phyloP scores from a whole-genome alignment of 2,329 filamentous ascomycete species.

The Sporothrix mexicana region DNA sequence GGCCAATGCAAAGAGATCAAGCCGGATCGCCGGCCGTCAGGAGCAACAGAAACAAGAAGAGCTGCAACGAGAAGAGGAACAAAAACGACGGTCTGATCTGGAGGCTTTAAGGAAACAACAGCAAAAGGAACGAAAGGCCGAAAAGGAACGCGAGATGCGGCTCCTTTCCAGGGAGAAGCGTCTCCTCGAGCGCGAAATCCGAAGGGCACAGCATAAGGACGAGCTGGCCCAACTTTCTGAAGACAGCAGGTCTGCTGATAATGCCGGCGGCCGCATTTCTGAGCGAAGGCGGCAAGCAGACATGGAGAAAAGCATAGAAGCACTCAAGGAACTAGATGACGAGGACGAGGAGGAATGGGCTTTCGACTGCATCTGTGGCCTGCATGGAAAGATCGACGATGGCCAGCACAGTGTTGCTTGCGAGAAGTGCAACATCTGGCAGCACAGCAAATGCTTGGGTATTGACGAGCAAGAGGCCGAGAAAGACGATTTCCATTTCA shows the following conservation, averaged over 20 bases:
- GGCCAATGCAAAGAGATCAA: slow-evolving; percentile 92
- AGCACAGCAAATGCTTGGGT: slow-evolving; percentile 90
- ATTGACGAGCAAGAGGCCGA: slow-evolving; percentile 82
- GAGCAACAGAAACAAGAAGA: slow-evolving; percentile 80
- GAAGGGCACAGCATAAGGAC: slow-evolving; percentile 82
- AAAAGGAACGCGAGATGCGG: slow-evolving; percentile 77
- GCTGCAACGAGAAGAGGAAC: slow-evolving; percentile 71
- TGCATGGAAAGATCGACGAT: slow-evolving; percentile 91
- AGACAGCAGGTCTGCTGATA: slow-evolving; percentile 67
- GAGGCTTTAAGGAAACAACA: slow-evolving; percentile 70
- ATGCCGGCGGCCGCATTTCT: slow-evolving; percentile 68
- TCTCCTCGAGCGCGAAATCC: slow-evolving; percentile 81
- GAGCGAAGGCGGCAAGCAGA: slow-evolving; percentile 81
- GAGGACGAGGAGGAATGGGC: slow-evolving; percentile 78
- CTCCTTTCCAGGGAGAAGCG: slow-evolving; percentile 85
- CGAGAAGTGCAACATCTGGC: slow-evolving; percentile 94
- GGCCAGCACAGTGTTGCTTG: slow-evolving; percentile 93
- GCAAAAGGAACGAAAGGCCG: slow-evolving; percentile 61
- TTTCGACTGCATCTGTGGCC: slow-evolving; percentile 92
- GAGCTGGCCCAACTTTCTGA: slow-evolving; percentile 81
- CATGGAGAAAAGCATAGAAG: slow-evolving; percentile 78
- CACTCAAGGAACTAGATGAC: slow-evolving; percentile 70
- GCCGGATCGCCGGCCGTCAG: slow-evolving; percentile 79
- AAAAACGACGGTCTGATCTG: slow-evolving; percentile 68
- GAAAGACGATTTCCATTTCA: slow-evolving; percentile 82